Evolutionary conservation across 345 rosid genomes (phyloP), one percentile per base, ranked within the genome.

Genomic region (Aurinia saxatilis): DNA sequence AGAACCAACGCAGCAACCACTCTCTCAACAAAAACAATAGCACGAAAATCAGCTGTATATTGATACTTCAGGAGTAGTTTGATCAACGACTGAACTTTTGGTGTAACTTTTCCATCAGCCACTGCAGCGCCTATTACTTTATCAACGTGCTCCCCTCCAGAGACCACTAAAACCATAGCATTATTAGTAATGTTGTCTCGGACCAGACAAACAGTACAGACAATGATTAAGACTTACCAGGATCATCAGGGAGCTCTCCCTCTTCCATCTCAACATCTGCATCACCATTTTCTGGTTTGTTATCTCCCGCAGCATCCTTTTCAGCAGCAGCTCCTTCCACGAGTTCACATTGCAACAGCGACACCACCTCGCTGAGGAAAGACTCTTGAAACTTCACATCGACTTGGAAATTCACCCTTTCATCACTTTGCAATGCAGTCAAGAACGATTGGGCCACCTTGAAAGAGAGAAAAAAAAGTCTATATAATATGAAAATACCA

Each of bases 31-130:
- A 93, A 93, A 74, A 93, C 85, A 73, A 93, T 93, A 49, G 99
- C 99, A 37, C 96, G 99, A 72, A 93, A 93, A 81, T 93, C 97
- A 27, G 88, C 80, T 1, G 97, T 90, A 58, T 85, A 82, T 73
- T 81, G 91, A 83, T 93, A 93, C 72, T 74, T 78, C 30, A 87
- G 88, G 65, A 93, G 97, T 65, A 87, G 75, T 73, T 93, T 93
- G 54, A 90, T 78, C 63, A 93, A 34, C 5, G 97, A 87, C 44
- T 90, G 99, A 60, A 93, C 99, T 76, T 93, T 93, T 5, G 99
- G 99, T 30, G 99, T 90, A 73, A 93, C 99, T 70, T 93, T 90
- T 69, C 97, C 99, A 73, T 93, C 99, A 73, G 97, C 99, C 58
- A 93, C 99, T 51, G 97, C 97, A 16, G 96, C 99, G 50, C 97